A percentile compares a stretch with the other conserved stretches of the same genome.
phyloP scores from a whole-genome alignment of 164 flowering plant genomes.

The Warburgia ugandensis region DNA sequence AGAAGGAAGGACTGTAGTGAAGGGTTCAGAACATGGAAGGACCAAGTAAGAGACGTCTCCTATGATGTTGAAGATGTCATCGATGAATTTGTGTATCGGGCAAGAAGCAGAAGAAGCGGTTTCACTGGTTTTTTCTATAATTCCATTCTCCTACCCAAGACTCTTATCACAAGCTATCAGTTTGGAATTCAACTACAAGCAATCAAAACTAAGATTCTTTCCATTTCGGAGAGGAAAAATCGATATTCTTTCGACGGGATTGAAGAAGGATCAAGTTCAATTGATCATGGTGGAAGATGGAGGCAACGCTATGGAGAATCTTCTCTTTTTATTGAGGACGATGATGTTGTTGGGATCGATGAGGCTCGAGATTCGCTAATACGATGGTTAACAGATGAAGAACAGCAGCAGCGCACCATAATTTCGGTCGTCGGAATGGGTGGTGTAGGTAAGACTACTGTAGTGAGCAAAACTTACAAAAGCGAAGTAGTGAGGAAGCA shows the following conservation, averaged over 20 bases:
- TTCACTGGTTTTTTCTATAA: background rate
- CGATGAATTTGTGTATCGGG: background rate
- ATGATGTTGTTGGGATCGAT: constrained; percentile 41
- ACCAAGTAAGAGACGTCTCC: background rate
- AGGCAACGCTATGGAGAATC: background rate
- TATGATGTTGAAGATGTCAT: constrained; percentile 1
- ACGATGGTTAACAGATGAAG: constrained; percentile 27
- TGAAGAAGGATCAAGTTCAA: background rate
- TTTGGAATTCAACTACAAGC: background rate
- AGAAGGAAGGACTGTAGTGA: background rate
- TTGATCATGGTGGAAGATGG: background rate
- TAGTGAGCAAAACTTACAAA: constrained; percentile 25
- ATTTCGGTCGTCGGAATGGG: constrained; percentile 54
- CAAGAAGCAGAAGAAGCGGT: background rate
- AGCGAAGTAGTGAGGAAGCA: constrained; percentile 5
- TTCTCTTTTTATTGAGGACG: constrained; percentile 20
- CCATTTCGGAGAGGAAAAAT: background rate
- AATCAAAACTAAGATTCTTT: background rate
- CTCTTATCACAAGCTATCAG: background rate
- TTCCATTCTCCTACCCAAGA: background rate
- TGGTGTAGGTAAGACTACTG: constrained; percentile 51
- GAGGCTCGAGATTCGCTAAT: constrained; percentile 14
- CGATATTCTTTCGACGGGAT: background rate
- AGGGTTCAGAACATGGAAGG: background rate
- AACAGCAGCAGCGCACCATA: constrained; percentile 16